Base-by-base conservation (phyloP, 495 filamentous ascomycete genomes). In the Hypoxylon intermedium region DNA sequence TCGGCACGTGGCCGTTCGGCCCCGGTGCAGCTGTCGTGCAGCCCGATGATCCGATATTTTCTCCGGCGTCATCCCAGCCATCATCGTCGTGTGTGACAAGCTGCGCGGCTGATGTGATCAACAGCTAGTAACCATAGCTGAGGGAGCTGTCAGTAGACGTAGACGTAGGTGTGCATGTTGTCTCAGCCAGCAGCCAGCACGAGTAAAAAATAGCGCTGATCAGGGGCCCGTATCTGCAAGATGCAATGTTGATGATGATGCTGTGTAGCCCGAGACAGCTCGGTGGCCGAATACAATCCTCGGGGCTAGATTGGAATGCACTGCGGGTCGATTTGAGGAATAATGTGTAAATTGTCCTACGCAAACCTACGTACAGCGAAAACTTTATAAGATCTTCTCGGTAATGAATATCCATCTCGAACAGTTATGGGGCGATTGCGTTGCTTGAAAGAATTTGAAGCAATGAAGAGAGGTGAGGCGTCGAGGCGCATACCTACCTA, bases 1-100 rank as follows among this genome's bases (percentile, higher is more conserved):
- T 30, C 5, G 75, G 75, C 1, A 79, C 75, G 47, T 77, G 66
- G 26, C 75, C 72, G 60, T 79, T 72, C 40, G 71, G 74, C 20
- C 70, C 77, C 2, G 79, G 76, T 7, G 58, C 69, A 1, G 70
- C 71, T 33, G 69, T 50, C 6, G 46, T 65, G 65, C 68, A 74
- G 23, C 37, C 33, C 20, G 18, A 20, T 12, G 45, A 26, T 23
- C 56, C 50, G 50, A 15, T 9, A 20, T 12, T 16, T 6, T 34
- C 45, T 13, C 45, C 52, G 30, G 31, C 50, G 18, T 28, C n/a
- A 20, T 56, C 43, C 20, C 38, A 36, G 36, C 40, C 48, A 11
- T 24, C 6, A 18, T 61, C 41, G 34, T 61, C 47, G 34, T 42
- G 57, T 34, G 55, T 18, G 24, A 60, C 26, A 12, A 56, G 62